Evolutionary conservation across 2,329 filamentous ascomycete genomes (phyloP).

Genomic region (Microsporum ferrugineum): DNA sequence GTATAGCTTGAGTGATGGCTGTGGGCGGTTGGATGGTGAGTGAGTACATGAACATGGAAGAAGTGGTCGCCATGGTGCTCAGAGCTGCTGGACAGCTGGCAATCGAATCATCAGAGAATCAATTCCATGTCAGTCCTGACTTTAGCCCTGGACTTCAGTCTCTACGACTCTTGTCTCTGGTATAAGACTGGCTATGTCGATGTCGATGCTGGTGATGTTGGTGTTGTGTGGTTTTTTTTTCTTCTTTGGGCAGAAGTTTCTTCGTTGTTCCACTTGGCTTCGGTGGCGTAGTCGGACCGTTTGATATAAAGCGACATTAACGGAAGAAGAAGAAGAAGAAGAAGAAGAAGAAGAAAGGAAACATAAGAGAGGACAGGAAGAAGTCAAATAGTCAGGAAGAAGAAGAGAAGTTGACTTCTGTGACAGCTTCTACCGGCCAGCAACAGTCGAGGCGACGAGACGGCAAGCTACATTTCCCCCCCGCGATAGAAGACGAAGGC

Average conservation of each 20-base stretch:
- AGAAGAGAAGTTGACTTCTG: background rate
- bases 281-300: background rate
- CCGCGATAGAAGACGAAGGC: background rate
- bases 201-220: background rate
- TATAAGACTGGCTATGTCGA: background rate
- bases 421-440: no score
- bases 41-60: constrained; percentile 97
- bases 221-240: background rate
- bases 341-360: background rate
- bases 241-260: constrained; percentile 6
- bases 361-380: background rate
- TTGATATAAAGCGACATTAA: background rate
- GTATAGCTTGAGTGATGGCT: constrained; percentile 76
- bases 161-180: no score
- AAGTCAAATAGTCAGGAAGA: background rate
- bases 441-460: no score
- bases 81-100: background rate
- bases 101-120: background rate
- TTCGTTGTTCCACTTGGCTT: constrained; percentile 11
- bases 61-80: constrained; percentile 79
- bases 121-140: background rate
- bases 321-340: background rate
- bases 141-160: no score
- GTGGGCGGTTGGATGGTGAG: constrained; percentile 90
- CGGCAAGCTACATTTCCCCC: background rate